Evolutionary conservation across 78 protist species (phyloP).

Genomic region (Polysphondylium violaceum): DNA sequence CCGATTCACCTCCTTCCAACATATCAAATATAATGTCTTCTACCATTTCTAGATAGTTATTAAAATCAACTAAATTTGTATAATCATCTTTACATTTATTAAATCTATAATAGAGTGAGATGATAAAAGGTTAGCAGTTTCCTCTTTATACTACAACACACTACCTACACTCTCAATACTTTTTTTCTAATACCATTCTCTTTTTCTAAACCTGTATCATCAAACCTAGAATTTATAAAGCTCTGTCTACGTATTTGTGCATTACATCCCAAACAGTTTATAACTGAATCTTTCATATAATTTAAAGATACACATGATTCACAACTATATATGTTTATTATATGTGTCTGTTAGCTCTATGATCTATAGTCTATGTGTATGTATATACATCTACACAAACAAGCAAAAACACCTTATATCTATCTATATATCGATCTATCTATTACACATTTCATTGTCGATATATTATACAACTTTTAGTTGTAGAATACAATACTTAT

Average conservation of each 20-base stretch:
- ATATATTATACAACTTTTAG: too few relatives aligned
- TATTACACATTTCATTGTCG: neutral
- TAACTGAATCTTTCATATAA: conserved; percentile 44
- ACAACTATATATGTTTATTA: conserved; percentile 30
- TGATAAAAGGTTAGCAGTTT: neutral
- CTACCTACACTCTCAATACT: conserved; percentile 25
- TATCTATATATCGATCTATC: too few relatives aligned
- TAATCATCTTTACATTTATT: conserved; percentile 53
- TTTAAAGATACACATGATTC: conserved; percentile 49
- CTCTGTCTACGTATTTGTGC: conserved; percentile 40
- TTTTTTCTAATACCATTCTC: conserved; percentile 45
- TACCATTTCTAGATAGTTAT: conserved; percentile 56
- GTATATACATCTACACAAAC: too few relatives aligned
- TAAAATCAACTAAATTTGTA: conserved; percentile 18
- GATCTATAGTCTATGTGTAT: too few relatives aligned
- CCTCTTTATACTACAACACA: neutral
- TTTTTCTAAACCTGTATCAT: conserved; percentile 55
- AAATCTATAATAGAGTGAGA: neutral
- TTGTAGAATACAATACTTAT: too few relatives aligned
- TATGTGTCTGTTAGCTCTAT: too few relatives aligned
- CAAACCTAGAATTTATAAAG: conserved; percentile 40
- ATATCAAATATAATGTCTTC: conserved; percentile 63
- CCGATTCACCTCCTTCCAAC: conserved; percentile 33
- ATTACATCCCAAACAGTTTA: conserved; percentile 34
- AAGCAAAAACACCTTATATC: neutral